Evolutionary conservation across 306 rosid species (phyloP).

Genomic region (Dalbergia cochinchinensis): DNA sequence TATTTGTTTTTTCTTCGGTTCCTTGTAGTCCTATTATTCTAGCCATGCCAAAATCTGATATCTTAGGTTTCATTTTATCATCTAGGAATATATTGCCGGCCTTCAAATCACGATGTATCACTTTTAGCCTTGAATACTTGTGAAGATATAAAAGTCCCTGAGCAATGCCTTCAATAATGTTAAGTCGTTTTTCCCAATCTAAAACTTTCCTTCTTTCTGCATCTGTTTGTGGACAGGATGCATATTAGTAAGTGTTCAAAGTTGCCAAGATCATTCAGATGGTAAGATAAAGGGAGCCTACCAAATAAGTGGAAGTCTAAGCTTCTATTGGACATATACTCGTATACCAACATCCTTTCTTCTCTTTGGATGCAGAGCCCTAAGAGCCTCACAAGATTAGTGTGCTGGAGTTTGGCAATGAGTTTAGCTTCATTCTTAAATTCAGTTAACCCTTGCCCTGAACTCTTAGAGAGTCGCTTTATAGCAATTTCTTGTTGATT

Average conservation of each 20-base stretch:
- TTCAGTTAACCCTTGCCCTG: constrained; percentile 53
- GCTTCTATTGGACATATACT: constrained; percentile 42
- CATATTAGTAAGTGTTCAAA: not conserved
- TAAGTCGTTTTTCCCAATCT: constrained; percentile 45
- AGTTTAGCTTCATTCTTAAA: constrained; percentile 54
- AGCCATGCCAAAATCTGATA: constrained; percentile 64
- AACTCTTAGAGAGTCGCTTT: constrained; percentile 54
- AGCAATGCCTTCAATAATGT: constrained; percentile 54
- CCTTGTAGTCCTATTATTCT: constrained; percentile 46
- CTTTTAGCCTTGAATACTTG: constrained; percentile 53
- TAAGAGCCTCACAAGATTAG: constrained; percentile 53
- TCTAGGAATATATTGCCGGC: constrained; percentile 56
- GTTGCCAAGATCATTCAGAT: not conserved
- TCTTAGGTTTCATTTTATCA: constrained; percentile 54
- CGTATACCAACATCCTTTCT: constrained; percentile 46
- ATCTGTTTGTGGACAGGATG: constrained; percentile 13
- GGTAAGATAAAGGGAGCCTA: not conserved
- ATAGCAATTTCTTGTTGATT: constrained; percentile 57
- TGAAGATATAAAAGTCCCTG: constrained; percentile 59
- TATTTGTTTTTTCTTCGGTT: constrained; percentile 50
- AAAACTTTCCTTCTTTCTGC: constrained; percentile 20
- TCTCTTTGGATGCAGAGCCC: constrained; percentile 56
- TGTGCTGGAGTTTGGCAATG: constrained; percentile 59
- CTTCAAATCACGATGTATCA: constrained; percentile 57
- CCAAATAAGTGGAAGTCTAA: constrained; percentile 55